Conservation (phyloP, 176 grass and related monocot species). For the Oryza glaberrima region DNA sequence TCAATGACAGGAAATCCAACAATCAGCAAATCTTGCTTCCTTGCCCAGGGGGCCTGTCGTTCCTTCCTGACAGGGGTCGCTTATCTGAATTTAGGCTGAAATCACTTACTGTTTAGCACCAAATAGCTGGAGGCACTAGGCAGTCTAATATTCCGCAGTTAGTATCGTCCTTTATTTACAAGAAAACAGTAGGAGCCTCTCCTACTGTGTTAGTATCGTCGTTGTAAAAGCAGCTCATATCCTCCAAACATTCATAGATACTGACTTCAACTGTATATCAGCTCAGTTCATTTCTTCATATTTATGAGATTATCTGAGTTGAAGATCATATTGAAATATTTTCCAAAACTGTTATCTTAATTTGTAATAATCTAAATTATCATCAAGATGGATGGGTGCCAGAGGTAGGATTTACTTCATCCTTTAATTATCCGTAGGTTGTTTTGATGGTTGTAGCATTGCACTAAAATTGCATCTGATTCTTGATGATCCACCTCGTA, state of each 20-base stretch:
- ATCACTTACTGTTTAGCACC: conserved; percentile 26
- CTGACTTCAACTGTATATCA: not conserved
- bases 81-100: conserved; percentile 43
- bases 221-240: not conserved
- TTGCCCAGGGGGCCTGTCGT: conserved; percentile 9
- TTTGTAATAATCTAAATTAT: not conserved
- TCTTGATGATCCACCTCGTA: not conserved
- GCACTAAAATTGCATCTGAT: not conserved
- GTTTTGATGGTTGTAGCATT: not conserved
- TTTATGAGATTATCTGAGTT: conserved; percentile 16
- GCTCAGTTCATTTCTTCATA: conserved; percentile 4
- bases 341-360: conserved; percentile 6
- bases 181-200: too few relatives aligned
- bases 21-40: conserved; percentile 51
- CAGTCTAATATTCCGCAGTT: too few relatives aligned
- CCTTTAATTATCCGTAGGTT: conserved; percentile 5
- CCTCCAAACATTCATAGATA: not conserved
- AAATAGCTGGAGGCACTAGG: too few relatives aligned
- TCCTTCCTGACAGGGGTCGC: conserved; percentile 17
- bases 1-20: not conserved
- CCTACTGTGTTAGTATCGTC: not conserved
- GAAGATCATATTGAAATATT: not conserved
- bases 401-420: not conserved
- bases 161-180: too few relatives aligned
- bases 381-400: not conserved